phyloP scores from a whole-genome alignment of 257 asterid genomes.

The Linderniella brevidens region DNA sequence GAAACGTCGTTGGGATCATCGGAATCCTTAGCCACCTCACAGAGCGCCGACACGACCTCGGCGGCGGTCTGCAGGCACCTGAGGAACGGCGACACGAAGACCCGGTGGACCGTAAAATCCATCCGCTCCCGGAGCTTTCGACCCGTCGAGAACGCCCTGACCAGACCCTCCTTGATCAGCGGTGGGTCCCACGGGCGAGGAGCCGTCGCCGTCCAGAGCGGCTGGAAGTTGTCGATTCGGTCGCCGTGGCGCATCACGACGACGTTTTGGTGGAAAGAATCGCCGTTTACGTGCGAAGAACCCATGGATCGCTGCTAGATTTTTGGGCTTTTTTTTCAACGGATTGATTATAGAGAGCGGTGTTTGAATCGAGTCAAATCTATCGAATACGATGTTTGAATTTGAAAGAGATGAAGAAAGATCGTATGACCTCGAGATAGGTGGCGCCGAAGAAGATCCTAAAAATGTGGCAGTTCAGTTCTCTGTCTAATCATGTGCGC shows the following conservation, averaged over 20 bases:
- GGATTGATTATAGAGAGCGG: too few species aligned
- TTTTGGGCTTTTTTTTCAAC: too few species aligned
- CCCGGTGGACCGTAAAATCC: slow-evolving; percentile 58
- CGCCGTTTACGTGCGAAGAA: too few species aligned
- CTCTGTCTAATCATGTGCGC: too few species aligned
- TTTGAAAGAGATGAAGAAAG: too few species aligned
- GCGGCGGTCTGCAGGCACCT: slow-evolving; percentile 87
- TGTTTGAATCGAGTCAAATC: too few species aligned
- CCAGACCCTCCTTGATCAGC: slow-evolving; percentile 48
- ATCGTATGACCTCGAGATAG: too few species aligned
- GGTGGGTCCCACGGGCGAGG: slow-evolving; percentile 93
- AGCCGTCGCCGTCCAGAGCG: slow-evolving; percentile 56
- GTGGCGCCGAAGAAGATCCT: too few species aligned
- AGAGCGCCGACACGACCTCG: slow-evolving; percentile 48
- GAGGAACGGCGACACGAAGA: slow-evolving; percentile 67
- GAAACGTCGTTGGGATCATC: slow-evolving; percentile 29
- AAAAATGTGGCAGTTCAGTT: too few species aligned
- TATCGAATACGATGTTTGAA: too few species aligned
- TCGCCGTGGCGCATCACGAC: slow-evolving; percentile 96
- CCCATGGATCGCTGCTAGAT: too few species aligned
- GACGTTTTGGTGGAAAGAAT: slow-evolving; percentile 30
- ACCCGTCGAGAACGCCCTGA: slow-evolving; percentile 64
- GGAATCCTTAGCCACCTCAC: slow-evolving; percentile 26
- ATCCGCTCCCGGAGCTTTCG: slow-evolving; percentile 25
- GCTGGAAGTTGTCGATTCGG: slow-evolving; percentile 55